Evolutionary conservation across 805 yeast genomes (phyloP), one percentile per base, ranked within the genome.

Genomic region (Zygoascus bituminiphila): DNA sequence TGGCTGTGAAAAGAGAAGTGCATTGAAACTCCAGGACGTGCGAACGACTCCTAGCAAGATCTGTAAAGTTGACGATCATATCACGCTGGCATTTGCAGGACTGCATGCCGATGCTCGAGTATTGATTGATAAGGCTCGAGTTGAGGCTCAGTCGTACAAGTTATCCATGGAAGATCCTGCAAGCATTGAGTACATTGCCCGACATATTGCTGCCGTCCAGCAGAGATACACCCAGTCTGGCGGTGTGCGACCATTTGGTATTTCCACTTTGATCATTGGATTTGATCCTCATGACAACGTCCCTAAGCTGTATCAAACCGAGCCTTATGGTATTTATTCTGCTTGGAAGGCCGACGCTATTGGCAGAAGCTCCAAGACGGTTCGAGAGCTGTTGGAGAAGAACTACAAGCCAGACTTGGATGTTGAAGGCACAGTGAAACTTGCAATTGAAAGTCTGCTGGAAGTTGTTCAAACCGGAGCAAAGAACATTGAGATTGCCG

Each of bases 381-480:
- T 93, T 31, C 82, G 95, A 58, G 98, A 93, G 66, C 86, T 89
- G 59, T 76, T 93, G 66, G 98, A 93, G 66, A 89, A 88, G 70
- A 85, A 87, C 61, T 88, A 86, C 70, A 64, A 67, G 51, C 75
- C 69, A 33, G 79, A 70, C 9, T 76, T 81, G 68, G 81, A 77
- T 47, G 71, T 75, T 45, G 87, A 81, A 54, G 83, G 78, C 35
- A 83, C 96, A 20, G 73, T 89, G 48, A 79, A 79, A 57, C 79
- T 93, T 60, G 80, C 97, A 2, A 80, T 93, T 45, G 86, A 85
- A 70, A 81, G 95, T 15, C 73, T 93, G 58, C 74, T 93, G 58
- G 98, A 93, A 67, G 97, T 93, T 44, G 98, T 93, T 21, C 98
- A 93, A 71, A 89, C 97, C 2, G 98, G 98, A 38, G 94, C 97